These are phyloP conservation scores for Saccharomycopsis lassenensis DNA, from an alignment of 805 yeast species.

Conservation along the genomic window DNA sequence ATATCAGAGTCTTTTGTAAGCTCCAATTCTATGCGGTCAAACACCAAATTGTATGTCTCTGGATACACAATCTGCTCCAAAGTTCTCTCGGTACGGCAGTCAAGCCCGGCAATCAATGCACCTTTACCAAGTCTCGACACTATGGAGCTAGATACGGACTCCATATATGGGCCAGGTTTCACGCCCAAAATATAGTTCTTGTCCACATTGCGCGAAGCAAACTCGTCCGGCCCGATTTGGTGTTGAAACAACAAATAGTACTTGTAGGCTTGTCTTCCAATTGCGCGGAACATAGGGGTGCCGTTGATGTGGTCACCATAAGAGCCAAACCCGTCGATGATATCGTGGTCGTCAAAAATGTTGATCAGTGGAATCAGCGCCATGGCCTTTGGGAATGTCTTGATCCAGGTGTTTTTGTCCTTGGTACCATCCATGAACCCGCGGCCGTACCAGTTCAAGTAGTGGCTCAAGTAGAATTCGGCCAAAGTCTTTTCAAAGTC, in stretches of 20 bases:
- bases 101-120: slow-evolving; percentile 66
- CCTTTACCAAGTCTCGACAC: slow-evolving; percentile 65
- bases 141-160: slow-evolving; percentile 52
- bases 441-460: slow-evolving; percentile 79
- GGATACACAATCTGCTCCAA: slow-evolving; percentile 42
- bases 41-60: slow-evolving; percentile 49
- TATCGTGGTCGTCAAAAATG: slow-evolving; percentile 90
- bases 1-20: slow-evolving; percentile 38
- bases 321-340: slow-evolving; percentile 93
- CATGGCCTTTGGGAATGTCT: slow-evolving; percentile 64
- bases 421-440: slow-evolving; percentile 70
- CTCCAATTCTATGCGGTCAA: slow-evolving; percentile 49
- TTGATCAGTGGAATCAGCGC: slow-evolving; percentile 80
- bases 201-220: slow-evolving; percentile 31
- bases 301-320: slow-evolving; percentile 63
- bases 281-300: slow-evolving; percentile 51
- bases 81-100: slow-evolving; percentile 87
- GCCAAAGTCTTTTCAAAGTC: slow-evolving; percentile 38
- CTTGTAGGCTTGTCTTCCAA: slow-evolving; percentile 72
- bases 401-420: slow-evolving; percentile 54
- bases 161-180: slow-evolving; percentile 47
- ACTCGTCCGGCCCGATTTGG: slow-evolving; percentile 43
- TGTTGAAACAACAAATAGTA: slow-evolving; percentile 91
- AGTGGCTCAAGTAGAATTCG: slow-evolving; percentile 59
- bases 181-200: slow-evolving; percentile 53